Base-by-base conservation (phyloP, 1,139 yeast species). In the Sugiyamaella grinbergsii region DNA sequence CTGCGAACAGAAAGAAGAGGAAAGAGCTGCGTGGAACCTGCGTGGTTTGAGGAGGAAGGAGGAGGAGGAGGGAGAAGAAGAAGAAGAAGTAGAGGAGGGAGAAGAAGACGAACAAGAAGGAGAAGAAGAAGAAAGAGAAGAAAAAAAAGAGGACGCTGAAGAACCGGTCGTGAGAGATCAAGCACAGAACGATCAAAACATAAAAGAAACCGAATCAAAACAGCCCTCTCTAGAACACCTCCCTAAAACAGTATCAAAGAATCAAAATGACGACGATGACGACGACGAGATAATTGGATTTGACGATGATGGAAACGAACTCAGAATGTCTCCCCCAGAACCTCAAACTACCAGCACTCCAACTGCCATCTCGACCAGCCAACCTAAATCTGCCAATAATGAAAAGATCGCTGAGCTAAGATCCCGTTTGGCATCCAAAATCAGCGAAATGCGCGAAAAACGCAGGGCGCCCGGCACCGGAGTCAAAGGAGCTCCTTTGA, bases 381-480 rank as follows among this genome's bases (percentile, higher is more conserved):
- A 28, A 36, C 19, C 49, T 28, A 38, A 47, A 29, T 29, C 50
- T 5, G 50, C 32, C 15, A 55, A 53, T 20, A 37, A 61, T 3
- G 58, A 58, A 19, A 64, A 83, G 49, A 72, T 88, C 51, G 77
- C 77, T 5, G 84, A 79, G 57, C 76, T 93, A 55, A 79, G 89
- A 61, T 82, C 80, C 24, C 82, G 85, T 66, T 76, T 93, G 48
- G 83, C 93, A 29, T 78, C 78, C 18, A 87, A 83, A 67, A 91
- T 93, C 58, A 79, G 75, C 54, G 74, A 70, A 24, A 67, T 93
- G 70, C 81, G 83, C 59, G 93, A 85, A 53, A 86, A 81, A 68
- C 81, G 99, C 64, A 91, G 85, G 63, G 98, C 98, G 0, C 94
- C 94, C 0, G 98, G 98, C 1, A 73, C 93, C 0, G 84, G 81